Base-by-base conservation (phyloP, 1,284 basidiomycete species). In the Ustilago esculenta region DNA sequence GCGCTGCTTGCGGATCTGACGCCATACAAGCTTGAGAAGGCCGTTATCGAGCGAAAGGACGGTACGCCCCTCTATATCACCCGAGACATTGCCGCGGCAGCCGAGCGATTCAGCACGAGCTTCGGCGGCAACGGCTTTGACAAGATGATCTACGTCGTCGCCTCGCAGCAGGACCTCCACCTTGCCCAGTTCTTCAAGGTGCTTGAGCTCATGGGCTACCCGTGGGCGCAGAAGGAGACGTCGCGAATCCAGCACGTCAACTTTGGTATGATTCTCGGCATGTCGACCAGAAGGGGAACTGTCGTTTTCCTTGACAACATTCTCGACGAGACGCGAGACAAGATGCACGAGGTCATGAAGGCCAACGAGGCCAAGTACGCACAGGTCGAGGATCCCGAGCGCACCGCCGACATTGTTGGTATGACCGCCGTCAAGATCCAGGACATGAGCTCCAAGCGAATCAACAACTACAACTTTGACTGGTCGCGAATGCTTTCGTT, bases 391-490 rank as follows among this genome's bases (percentile, higher is more conserved):
- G 89, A 98, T 83, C 94, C 94, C 0, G 90, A 92, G 81, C 84
- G 83, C 40, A 91, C 90, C 37, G 89, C 89, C 61, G 87, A 87
- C 74, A 91, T 97, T 82, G 89, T 98, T 54, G 96, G 95, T 25
- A 92, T 96, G 80, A 92, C 93, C 0, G 94, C 93, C 7, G 90
- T 99, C 80, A 98, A 98, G 86, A 94, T 99, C 74, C 96, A 98
- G 84, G 95, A 98, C 83, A 94, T 98, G 93, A 86, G 89, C 36
- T 92, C 91, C 23, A 97, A 94, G 84, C 94, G 95, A 66, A 91
- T 96, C 83, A 96, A 96, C 85, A 94, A 96, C 85, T 98, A 98
- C 84, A 89, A 87, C 14, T 98, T 97, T 84, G 91, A 94, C 83
- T 94, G 92, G 89, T 88, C 90, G 71, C 89, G 94, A 47, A 96